Conservation (phyloP, 2,329 filamentous ascomycete genomes). For the Fusarium oxysporum region DNA sequence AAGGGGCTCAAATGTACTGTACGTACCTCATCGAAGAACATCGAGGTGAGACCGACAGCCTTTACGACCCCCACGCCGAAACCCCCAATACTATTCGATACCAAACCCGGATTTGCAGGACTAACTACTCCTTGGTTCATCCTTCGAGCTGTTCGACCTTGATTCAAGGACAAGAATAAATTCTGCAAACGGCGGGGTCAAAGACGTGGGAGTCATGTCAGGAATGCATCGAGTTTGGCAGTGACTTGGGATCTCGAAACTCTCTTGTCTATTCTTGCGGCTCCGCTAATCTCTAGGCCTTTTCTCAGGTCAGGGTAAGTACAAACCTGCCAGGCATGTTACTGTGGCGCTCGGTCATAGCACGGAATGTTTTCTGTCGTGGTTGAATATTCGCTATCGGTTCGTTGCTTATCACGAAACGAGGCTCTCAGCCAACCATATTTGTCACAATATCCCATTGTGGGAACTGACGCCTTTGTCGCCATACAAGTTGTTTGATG, state of each 20-base stretch:
- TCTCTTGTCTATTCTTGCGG: conserved; percentile 4
- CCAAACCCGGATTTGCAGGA: neutral
- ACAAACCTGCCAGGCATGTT: conserved; percentile 3
- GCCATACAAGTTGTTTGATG: neutral
- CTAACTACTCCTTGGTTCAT: neutral
- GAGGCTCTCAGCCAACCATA: conserved; percentile 10
- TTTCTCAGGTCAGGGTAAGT: conserved; percentile 11
- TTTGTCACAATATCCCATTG: conserved; percentile 6
- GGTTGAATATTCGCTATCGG: conserved; percentile 22
- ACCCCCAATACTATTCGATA: conserved; percentile 7
- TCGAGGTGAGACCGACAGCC: neutral
- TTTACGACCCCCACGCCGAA: conserved; percentile 15
- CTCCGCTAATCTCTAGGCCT: conserved; percentile 17
- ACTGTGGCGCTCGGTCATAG: conserved; percentile 18
- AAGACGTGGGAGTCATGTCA: neutral
- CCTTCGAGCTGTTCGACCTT: neutral
- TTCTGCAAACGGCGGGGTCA: neutral
- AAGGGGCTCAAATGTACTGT: neutral
- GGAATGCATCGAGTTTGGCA: conserved; percentile 10
- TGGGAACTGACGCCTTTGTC: conserved; percentile 1
- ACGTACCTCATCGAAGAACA: neutral
- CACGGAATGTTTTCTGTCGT: conserved; percentile 7
- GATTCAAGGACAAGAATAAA: neutral
- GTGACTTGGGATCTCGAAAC: neutral
- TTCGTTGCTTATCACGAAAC: conserved; percentile 25